Conservation (phyloP, 2,329 filamentous ascomycete species). For the Hysterium pulicare region DNA sequence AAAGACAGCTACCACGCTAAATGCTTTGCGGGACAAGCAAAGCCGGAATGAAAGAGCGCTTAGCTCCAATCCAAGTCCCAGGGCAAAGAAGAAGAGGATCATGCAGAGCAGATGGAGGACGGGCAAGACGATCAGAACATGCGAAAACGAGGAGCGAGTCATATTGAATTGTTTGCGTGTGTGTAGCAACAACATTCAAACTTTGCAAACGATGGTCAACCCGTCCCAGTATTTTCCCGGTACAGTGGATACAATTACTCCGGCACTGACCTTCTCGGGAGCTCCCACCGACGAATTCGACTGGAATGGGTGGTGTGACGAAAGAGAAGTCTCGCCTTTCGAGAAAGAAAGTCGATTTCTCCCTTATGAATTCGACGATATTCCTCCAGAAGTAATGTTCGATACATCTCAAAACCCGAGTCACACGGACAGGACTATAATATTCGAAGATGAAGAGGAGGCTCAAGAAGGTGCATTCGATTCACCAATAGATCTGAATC, state of each 20-base stretch:
- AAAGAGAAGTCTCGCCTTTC: slow-evolving; percentile 21
- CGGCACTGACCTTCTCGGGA: slow-evolving; percentile 13
- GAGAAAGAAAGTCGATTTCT: slow-evolving; percentile 7
- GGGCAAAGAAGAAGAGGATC: slow-evolving; percentile 30
- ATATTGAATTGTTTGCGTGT: slow-evolving; percentile 30
- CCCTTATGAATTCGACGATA: slow-evolving; percentile 3
- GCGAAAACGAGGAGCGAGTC: slow-evolving; percentile 27
- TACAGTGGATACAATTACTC: slow-evolving; percentile 12
- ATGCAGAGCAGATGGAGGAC: slow-evolving; percentile 25
- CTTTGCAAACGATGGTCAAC: slow-evolving; percentile 18
- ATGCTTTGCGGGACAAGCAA: slow-evolving; percentile 30
- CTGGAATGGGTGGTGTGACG: slow-evolving; percentile 31
- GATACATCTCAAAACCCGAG: too few relatives aligned
- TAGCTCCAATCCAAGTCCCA: slow-evolving; percentile 10
- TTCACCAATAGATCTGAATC: too few relatives aligned
- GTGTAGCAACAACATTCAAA: slow-evolving; percentile 29
- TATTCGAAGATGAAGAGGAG: too few relatives aligned
- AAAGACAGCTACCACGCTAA: slow-evolving; percentile 29
- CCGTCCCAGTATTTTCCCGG: slow-evolving; percentile 9
- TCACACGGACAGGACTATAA: too few relatives aligned
- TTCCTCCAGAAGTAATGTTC: background rate
- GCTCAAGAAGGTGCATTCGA: too few relatives aligned
- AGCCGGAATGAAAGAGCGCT: slow-evolving; percentile 22
- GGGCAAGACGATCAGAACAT: slow-evolving; percentile 28
- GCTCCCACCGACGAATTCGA: slow-evolving; percentile 19